Percentiles rank a stretch among this genome's conserved stretches.
phyloP scores from a whole-genome alignment of 257 asterid genomes.

The Nicotiana obtusifolia region DNA sequence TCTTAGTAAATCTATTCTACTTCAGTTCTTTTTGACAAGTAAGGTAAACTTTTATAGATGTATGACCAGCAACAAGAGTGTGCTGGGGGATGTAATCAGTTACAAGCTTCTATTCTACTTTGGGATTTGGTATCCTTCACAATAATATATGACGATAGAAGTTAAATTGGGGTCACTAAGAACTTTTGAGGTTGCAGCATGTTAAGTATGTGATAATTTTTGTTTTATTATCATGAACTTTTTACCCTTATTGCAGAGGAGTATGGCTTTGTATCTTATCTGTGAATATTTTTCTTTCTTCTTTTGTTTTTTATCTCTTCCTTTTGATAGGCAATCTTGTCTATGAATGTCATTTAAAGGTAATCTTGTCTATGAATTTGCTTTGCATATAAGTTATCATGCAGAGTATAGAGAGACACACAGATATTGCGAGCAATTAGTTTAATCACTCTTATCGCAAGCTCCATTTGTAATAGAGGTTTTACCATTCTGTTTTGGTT shows the following conservation, averaged over 20 bases:
- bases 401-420: not conserved
- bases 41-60: too few relatives aligned
- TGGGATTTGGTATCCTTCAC: not conserved
- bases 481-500: conserved; percentile 2
- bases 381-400: not conserved
- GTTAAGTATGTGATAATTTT: not conserved
- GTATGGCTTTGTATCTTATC: not conserved
- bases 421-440: not conserved
- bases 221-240: not conserved
- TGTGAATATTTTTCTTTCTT: not conserved
- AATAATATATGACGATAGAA: not conserved
- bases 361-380: not conserved
- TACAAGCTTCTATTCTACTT: not conserved
- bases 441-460: not conserved
- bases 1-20: not conserved
- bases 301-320: not conserved
- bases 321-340: too few relatives aligned
- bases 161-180: not conserved
- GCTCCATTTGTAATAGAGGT: not conserved
- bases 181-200: not conserved
- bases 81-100: too few relatives aligned
- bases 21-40: not conserved
- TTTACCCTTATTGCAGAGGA: not conserved
- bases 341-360: not conserved
- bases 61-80: too few relatives aligned